Evolutionary conservation across 192 early-diverging fungal genomes (phyloP), one percentile per base, ranked within the genome.

Genomic region (Coemansia sp.): DNA sequence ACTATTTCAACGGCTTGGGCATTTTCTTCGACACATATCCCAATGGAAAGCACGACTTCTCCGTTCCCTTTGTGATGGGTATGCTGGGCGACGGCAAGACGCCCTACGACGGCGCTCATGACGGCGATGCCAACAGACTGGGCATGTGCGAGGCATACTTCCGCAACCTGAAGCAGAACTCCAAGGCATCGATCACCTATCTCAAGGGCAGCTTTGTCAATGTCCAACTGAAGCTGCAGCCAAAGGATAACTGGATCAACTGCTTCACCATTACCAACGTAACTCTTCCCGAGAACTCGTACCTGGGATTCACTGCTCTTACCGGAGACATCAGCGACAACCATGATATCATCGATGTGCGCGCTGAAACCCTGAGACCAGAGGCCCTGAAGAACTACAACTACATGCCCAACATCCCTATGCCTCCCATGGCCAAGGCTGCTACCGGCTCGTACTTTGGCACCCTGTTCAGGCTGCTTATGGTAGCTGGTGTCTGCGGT

Each of bases 11-110:
- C 33, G 97, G 97, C 0, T 77, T 99, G 29, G 97, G 96, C 22
- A 75, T 99, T 60, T 94, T 98, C 69, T 97, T 99, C 71, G 97
- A 98, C 81, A 97, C 95, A 7, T 98, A 97, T 70, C 85, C 91
- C 48, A 97, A 98, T 72, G 82, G 89, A 60, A 74, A 88, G 62
- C 85, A 87, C 65, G 70, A 73, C 28, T 84, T 77, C 51, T 61
- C 89, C 7, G 94, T 94, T 73, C 97, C 97, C 7, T 92, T 88
- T 71, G 88, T 99, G 34, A 94, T 88, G 85, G 92, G 90, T 25
- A 97, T 97, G 94, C 10, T 94, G 48, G 95, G 94, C 63, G 95
- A 99, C 69, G 97, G 95, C 55, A 82, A 84, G 61, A 93, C 91
- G 1, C 69, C 82, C 34, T 99, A 99, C 70, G 95, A 96, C 61